A percentile compares a stretch with the other conserved stretches of the same genome.
phyloP scores from a whole-genome alignment of 202 grass and related monocot genomes.

The Setaria italica region DNA sequence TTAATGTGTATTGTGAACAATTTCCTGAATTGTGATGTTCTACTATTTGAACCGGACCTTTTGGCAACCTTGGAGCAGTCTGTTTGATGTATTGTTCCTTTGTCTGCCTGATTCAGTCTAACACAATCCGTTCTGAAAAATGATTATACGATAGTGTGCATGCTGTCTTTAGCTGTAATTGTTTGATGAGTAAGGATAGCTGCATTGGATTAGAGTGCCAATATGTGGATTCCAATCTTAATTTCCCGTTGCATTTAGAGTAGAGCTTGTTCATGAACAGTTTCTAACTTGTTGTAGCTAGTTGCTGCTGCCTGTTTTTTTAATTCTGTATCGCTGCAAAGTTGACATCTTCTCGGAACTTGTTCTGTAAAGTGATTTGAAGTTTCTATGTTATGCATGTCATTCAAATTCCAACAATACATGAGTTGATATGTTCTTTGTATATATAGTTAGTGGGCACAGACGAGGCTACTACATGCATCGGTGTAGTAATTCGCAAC shows the following conservation, averaged over 20 bases:
- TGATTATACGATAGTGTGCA: not conserved
- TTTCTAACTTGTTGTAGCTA: slow-evolving; percentile 6
- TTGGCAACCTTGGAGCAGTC: not conserved
- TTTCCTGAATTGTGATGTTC: not conserved
- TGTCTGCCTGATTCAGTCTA: not conserved
- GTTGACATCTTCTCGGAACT: not conserved
- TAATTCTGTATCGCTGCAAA: not conserved
- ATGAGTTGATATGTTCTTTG: slow-evolving; percentile 35
- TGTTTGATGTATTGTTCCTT: not conserved
- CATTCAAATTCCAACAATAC: not conserved
- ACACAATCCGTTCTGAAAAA: not conserved
- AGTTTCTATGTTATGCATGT: not conserved
- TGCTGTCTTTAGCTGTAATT: not conserved
- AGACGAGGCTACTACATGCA: slow-evolving; percentile 88
- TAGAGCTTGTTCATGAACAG: not conserved
- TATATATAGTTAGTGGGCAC: slow-evolving; percentile 76
- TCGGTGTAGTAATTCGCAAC: slow-evolving; percentile 82
- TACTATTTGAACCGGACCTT: not conserved
- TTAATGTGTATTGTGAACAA: not conserved
- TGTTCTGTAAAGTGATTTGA: not conserved
- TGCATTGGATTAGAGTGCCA: not conserved
- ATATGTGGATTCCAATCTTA: not conserved
- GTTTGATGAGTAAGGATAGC: not conserved
- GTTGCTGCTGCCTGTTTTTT: slow-evolving; percentile 10
- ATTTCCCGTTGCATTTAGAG: not conserved